Evolutionary conservation across 768 basidiomycete species (phyloP).

Genomic region (Cystobasidium tubakii): DNA sequence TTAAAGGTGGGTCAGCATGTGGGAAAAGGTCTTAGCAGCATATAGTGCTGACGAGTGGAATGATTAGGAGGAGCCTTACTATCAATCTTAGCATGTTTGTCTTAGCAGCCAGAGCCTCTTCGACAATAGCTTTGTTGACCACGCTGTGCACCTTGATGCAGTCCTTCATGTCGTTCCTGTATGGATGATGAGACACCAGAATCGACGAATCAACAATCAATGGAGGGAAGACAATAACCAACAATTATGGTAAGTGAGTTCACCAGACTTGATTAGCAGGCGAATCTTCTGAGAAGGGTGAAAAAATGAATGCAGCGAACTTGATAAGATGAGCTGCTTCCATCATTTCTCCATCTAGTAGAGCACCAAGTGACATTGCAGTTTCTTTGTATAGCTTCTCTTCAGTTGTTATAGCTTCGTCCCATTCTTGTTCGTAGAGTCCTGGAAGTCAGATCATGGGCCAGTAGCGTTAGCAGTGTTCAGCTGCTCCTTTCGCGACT

Average conservation of each 20-base stretch:
- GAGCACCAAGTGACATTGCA: conserved; percentile 6
- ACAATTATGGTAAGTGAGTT: no score
- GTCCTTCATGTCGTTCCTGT: background rate
- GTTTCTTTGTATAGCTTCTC: background rate
- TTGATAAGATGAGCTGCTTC: background rate
- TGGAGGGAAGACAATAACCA: no score
- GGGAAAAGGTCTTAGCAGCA: background rate
- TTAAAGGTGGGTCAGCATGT: background rate
- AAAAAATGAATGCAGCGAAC: background rate
- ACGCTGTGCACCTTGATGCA: background rate
- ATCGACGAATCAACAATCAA: no score
- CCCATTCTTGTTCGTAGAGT: conserved; percentile 24
- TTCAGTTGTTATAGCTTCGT: conserved; percentile 1
- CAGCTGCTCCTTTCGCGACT: no score
- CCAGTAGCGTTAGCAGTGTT: no score
- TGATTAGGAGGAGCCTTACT: background rate
- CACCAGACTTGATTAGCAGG: no score
- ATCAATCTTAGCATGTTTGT: background rate
- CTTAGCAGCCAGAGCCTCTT: background rate
- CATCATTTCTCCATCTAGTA: conserved; percentile 3
- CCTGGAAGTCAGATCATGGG: no score
- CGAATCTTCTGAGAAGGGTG: no score
- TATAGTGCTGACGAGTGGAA: background rate
- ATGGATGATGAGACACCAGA: no score
- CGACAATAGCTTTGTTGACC: background rate